Conservation (phyloP, 2,329 filamentous ascomycete species). For the Trematosphaeria pertusa region DNA sequence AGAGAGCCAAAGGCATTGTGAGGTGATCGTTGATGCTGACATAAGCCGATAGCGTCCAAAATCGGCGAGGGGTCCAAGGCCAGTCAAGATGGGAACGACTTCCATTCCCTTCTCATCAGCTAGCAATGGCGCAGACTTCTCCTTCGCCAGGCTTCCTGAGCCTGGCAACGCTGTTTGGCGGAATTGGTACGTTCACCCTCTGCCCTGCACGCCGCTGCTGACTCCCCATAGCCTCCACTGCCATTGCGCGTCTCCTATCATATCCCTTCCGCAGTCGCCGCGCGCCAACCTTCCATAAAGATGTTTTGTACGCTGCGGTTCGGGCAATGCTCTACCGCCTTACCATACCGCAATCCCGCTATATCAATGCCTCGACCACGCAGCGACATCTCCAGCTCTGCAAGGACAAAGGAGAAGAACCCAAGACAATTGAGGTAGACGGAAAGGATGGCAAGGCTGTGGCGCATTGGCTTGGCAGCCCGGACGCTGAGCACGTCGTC, state of each 20-base stretch:
- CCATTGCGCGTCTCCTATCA: conserved; percentile 17
- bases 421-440: conserved; percentile 16
- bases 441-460: conserved; percentile 10
- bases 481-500: conserved; percentile 25
- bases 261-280: conserved; percentile 24
- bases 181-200: not conserved
- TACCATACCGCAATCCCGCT: conserved; percentile 29
- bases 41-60: no score
- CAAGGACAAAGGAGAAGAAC: conserved; percentile 14
- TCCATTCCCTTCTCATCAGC: no score
- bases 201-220: not conserved
- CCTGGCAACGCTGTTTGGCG: conserved; percentile 1
- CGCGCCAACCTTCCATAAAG: conserved; percentile 18
- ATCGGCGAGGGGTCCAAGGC: no score
- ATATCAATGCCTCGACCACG: conserved; percentile 21
- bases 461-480: conserved; percentile 32
- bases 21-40: no score
- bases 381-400: conserved; percentile 22
- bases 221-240: conserved; percentile 14
- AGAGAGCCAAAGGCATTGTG: no score
- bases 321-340: conserved; percentile 21
- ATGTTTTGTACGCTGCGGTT: conserved; percentile 25
- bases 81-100: no score
- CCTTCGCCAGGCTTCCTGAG: conserved; percentile 1
- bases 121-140: not conserved